Percentiles rank a stretch among this genome's conserved stretches.
These are phyloP conservation scores for Vigna angularis DNA, from an alignment of 306 rosid genomes.

Conservation along the genomic window DNA sequence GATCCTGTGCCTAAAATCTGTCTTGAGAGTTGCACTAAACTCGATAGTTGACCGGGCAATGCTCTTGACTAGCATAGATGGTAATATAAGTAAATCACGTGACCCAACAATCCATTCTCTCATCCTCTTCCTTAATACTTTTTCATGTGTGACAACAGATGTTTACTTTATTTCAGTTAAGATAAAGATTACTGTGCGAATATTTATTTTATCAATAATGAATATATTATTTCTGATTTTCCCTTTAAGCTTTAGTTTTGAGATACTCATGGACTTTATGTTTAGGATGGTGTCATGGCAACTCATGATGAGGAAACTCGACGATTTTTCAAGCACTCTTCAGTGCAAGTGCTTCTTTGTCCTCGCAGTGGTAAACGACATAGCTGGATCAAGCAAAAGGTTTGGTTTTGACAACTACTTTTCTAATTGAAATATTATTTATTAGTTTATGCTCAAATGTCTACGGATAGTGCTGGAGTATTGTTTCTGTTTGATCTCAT, in stretches of 20 bases:
- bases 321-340: constrained; percentile 86
- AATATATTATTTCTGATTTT: constrained; percentile 19
- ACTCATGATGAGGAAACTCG: constrained; percentile 98
- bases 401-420: constrained; percentile 43
- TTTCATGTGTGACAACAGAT: constrained; percentile 5
- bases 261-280: constrained; percentile 21
- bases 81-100: constrained; percentile 9
- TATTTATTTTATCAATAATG: not conserved
- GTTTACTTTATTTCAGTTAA: constrained; percentile 32
- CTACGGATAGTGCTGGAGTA: constrained; percentile 29
- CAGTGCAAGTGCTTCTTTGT: constrained; percentile 88
- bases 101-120: constrained; percentile 9
- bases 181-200: not conserved
- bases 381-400: constrained; percentile 96
- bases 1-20: not conserved
- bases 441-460: constrained; percentile 30
- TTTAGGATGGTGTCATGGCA: constrained; percentile 95
- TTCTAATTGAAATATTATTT: not conserved
- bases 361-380: constrained; percentile 89
- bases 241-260: constrained; percentile 34
- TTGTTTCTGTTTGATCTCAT: constrained; percentile 24
- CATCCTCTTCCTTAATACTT: not conserved
- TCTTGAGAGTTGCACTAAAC: constrained; percentile 15
- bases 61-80: constrained; percentile 20
- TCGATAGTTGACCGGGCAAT: constrained; percentile 23